A percentile compares a stretch with the other conserved stretches of the same genome.
phyloP scores from a whole-genome alignment of 2,329 filamentous ascomycete species.

The Trichoderma atrobrunneum region DNA sequence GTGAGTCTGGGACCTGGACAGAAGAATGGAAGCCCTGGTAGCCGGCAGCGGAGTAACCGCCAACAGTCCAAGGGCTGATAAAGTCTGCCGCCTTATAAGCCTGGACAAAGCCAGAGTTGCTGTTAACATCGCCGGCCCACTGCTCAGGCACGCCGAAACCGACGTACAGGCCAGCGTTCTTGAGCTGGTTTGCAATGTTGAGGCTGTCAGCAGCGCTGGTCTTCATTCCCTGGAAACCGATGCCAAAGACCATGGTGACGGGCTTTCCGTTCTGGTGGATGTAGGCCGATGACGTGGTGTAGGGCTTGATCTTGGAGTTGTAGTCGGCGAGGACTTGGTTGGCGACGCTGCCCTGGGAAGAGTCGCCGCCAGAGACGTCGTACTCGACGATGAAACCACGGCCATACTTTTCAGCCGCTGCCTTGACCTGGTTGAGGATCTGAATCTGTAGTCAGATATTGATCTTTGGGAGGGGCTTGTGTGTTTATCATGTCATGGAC shows the following conservation, averaged over 20 bases:
- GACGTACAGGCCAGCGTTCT: constrained; percentile 7
- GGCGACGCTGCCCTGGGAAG: constrained; percentile 8
- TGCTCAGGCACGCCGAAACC: constrained; percentile 10
- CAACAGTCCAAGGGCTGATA: constrained; percentile 18
- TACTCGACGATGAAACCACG: constrained; percentile 17
- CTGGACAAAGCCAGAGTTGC: constrained; percentile 1
- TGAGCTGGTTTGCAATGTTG: constrained; percentile 8
- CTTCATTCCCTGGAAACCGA: constrained; percentile 7
- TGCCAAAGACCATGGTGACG: constrained; percentile 10
- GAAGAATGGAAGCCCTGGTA: constrained; percentile 1
- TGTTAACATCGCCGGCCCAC: constrained; percentile 5
- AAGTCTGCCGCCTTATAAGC: constrained; percentile 13
- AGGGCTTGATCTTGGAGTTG: constrained; percentile 15
- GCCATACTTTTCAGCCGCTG: constrained; percentile 16
- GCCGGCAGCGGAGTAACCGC: constrained; percentile 4
- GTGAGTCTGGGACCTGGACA: constrained; percentile 4
- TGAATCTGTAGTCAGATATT: neutral
- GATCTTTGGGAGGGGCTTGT: neutral
- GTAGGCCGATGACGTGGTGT: constrained; percentile 9
- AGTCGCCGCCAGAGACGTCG: constrained; percentile 13
- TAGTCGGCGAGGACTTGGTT: constrained; percentile 2
- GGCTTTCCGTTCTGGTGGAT: constrained; percentile 16
- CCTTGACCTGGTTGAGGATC: constrained; percentile 8
- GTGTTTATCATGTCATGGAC: neutral
- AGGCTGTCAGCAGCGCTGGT: neutral